phyloP scores from a whole-genome alignment of 345 rosid genomes.

The Litchi chinensis region DNA sequence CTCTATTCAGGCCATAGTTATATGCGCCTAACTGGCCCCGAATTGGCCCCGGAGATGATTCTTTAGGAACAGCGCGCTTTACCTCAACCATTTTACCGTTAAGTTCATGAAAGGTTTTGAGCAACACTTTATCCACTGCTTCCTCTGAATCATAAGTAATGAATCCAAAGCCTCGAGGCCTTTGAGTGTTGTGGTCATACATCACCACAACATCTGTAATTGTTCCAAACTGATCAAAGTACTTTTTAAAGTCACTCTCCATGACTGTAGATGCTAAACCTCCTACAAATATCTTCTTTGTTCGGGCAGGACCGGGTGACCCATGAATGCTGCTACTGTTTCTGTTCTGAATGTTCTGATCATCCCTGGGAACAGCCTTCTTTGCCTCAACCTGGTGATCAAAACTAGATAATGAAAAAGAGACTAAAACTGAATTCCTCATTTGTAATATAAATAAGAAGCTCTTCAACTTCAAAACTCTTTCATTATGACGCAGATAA shows the following conservation, averaged over 20 bases:
- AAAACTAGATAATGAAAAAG: constrained; percentile 2
- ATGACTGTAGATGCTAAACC: constrained; percentile 86
- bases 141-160: constrained; percentile 86
- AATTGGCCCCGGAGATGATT: constrained; percentile 65
- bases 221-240: constrained; percentile 81
- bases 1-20: constrained; percentile 62
- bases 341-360: constrained; percentile 60
- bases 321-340: constrained; percentile 57
- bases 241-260: constrained; percentile 75
- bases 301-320: constrained; percentile 62
- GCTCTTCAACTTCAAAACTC: background rate
- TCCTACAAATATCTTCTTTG: constrained; percentile 91
- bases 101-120: constrained; percentile 83
- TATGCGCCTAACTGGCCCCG: constrained; percentile 64
- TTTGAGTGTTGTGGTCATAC: constrained; percentile 92
- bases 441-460: background rate
- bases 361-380: constrained; percentile 94
- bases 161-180: constrained; percentile 95
- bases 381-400: constrained; percentile 92
- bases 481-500: constrained; percentile 10
- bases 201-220: constrained; percentile 93
- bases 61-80: constrained; percentile 95
- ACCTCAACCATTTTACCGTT: constrained; percentile 96
- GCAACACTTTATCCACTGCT: constrained; percentile 73
- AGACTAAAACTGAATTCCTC: constrained; percentile 4